Base-by-base conservation (phyloP, 2,329 filamentous ascomycete species). In the Bipolaris zeicola region DNA sequence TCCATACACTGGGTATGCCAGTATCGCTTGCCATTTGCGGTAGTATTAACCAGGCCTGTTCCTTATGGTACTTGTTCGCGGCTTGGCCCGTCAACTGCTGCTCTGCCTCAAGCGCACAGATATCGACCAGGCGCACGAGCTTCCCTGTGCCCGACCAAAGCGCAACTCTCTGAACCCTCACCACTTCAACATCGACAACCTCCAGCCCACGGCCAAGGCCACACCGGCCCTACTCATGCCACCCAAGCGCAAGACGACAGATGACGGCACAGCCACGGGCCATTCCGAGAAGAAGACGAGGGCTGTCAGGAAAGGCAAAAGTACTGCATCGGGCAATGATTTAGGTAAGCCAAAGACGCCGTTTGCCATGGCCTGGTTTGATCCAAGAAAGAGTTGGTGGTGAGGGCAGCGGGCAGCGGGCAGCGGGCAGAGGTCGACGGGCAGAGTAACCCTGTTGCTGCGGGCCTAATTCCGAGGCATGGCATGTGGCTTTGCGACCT, bases 171-270 rank as follows among this genome's bases (percentile, higher is more conserved):
- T 14, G 18, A 18, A 24, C 14, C 28, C 34, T 33, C 46, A 31
- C 24, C 36, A 18, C 6, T 8, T n/a, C 48, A 39, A 36, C 44
- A 18, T 20, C 39, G 24, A 49, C 36, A n/a, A 36, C 39, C 34
- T 24, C 34, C 45, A 24, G 14, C 16, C 43, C 36, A 55, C 55
- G 22, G 48, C 14, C 37, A 54, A 37, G 34, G 52, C 39, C 20
- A 54, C 31, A 8, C 26, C 14, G 31, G n/a, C 31, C 28, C 38
- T 8, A 33, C 42, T 24, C 20, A 62, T 62, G 59, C 42, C 49
- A 39, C 59, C 59, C 26, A 62, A 62, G 45, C 59, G 59, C 38
- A 62, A 62, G 41, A 50, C 24, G 14, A 38, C 49, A 6, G 57
- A 52, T 4, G 28, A 38, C 5, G 34, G 37, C 11, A 52, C 36